Evolutionary conservation across 352 stramenopile species (phyloP), one percentile per base, ranked within the genome.

Genomic region (Pythium dissimile): DNA sequence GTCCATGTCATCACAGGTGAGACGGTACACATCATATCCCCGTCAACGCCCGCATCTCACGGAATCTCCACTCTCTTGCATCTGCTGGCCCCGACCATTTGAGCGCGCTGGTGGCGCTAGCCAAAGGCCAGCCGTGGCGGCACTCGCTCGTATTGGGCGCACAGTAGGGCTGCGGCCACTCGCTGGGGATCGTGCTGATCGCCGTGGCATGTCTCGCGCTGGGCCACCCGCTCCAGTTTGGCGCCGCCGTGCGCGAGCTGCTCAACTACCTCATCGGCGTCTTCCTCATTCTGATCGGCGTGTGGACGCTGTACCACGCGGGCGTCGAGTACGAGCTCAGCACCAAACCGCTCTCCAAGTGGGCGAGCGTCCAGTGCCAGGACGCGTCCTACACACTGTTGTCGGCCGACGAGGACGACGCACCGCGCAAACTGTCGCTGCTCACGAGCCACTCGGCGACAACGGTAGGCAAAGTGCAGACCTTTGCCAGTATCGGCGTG

Each of bases 101-200:
- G 1, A 85, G 80, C 18, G 89, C 89, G 15, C 57, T 97, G 7
- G 88, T 86, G 9, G 94, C 89, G 44, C 77, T 97, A 8, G 88
- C 77, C 15, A 90, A 75, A 30, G 82, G 77, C 1, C 74, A 75
- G 50, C 86, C 79, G 16, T 88, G 72, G 55, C 18, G 28, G 53
- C 64, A 62, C 13, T 76, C 87, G 20, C 93, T 97, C 64, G 64
- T 61, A 1, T 77, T 97, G 0, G 89, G 89, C 18, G 62, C 85
- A 18, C 82, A 91, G 59, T 98, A 89, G 92, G 92, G 92, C 10
- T 69, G 86, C 23, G 90, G 92, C 21, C 90, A 97, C 59, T 86
- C 79, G 13, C 64, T 91, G 0, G 92, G 92, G n/a, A 84, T 98
- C 48, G 37, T 97, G 13, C 23, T 71, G 16, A 64, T 89, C 49